Conservation (phyloP, 106 monocot genomes). For the Narthecium ossifragum region DNA sequence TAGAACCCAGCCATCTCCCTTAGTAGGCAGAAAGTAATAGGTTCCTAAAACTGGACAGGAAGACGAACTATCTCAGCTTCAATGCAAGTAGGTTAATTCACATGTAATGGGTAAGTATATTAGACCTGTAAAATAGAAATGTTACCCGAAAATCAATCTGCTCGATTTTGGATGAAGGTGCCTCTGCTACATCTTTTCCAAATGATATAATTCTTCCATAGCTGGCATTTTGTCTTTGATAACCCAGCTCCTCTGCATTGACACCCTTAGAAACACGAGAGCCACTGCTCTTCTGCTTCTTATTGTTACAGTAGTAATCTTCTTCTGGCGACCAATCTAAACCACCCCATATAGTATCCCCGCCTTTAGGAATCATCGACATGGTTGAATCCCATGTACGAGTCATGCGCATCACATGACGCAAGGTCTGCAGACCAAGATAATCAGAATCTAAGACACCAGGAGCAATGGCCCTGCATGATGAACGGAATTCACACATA, state of each 20-base stretch:
- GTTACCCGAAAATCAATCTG: slow-evolving; percentile 74
- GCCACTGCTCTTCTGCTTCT: slow-evolving; percentile 46
- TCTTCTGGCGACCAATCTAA: slow-evolving; percentile 94
- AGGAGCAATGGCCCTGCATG: slow-evolving; percentile 84
- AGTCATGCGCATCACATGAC: slow-evolving; percentile 92
- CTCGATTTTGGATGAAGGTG: slow-evolving; percentile 57
- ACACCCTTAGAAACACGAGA: slow-evolving; percentile 24
- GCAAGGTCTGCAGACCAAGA: slow-evolving; percentile 87
- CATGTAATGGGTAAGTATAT: background rate
- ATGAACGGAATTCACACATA: background rate
- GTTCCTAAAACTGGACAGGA: too few species aligned
- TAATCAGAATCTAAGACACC: slow-evolving; percentile 84
- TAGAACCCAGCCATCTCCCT: too few species aligned
- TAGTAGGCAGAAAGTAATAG: background rate
- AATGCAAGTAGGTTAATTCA: too few species aligned
- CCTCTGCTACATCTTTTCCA: slow-evolving; percentile 75
- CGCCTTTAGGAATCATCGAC: slow-evolving; percentile 99
- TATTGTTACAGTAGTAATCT: slow-evolving; percentile 44
- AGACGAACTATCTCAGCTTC: background rate
- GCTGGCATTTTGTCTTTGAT: slow-evolving; percentile 25
- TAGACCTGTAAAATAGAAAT: background rate
- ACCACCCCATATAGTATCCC: slow-evolving; percentile 97
- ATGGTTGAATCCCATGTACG: slow-evolving; percentile 99
- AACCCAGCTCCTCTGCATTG: slow-evolving; percentile 18
- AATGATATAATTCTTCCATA: slow-evolving; percentile 94